Evolutionary conservation across 257 asterid genomes (phyloP).

Genomic region (Osmanthus fragrans): DNA sequence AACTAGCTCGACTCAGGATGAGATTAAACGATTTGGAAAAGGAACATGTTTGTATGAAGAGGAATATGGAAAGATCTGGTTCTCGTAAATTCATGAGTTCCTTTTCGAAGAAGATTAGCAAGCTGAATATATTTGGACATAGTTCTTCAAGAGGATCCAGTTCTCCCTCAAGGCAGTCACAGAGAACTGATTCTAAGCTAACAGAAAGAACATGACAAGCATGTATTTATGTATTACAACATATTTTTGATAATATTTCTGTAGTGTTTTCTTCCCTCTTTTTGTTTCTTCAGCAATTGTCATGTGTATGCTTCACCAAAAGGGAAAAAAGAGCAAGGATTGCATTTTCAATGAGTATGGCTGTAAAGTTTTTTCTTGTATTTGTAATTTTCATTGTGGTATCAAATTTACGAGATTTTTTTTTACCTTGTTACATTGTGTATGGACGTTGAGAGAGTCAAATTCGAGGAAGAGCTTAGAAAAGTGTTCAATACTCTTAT

Average conservation of each 20-base stretch:
- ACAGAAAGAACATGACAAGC: constrained; percentile 51
- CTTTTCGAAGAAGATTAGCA: constrained; percentile 72
- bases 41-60: constrained; percentile 94
- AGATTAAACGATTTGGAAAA: constrained; percentile 88
- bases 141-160: constrained; percentile 68
- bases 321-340: constrained; percentile 9
- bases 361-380: not conserved
- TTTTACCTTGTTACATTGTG: not conserved
- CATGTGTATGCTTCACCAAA: constrained; percentile 42
- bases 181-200: constrained; percentile 66
- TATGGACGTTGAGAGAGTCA: not conserved
- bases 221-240: constrained; percentile 37
- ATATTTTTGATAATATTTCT: constrained; percentile 19
- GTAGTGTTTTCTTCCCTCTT: constrained; percentile 4
- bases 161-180: constrained; percentile 83
- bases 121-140: constrained; percentile 65
- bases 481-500: not conserved
- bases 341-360: constrained; percentile 14
- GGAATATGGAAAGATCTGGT: constrained; percentile 71
- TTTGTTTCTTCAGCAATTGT: constrained; percentile 16
- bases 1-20: constrained; percentile 87
- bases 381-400: not conserved
- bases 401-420: too few relatives aligned
- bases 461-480: not conserved
- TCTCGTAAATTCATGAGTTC: constrained; percentile 74